phyloP scores from a whole-genome alignment of 192 early-diverging fungal genomes.

The Coemansia reversa region DNA sequence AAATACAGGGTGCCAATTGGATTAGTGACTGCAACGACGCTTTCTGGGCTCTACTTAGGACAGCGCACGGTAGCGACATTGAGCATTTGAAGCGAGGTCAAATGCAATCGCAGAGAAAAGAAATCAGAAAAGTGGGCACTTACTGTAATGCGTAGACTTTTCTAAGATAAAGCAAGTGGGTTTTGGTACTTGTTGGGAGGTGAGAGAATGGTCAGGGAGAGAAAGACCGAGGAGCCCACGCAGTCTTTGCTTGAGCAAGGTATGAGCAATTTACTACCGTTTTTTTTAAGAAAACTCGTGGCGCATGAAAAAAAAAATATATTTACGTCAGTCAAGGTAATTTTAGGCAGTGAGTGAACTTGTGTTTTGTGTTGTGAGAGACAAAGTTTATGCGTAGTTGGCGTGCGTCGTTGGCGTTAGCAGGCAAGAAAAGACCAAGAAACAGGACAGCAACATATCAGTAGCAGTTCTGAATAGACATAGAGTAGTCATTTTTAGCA shows the following conservation, averaged over 20 bases:
- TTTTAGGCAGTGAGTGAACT: no score
- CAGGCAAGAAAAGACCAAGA: no score
- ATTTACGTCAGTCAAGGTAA: no score
- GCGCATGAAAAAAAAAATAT: no score
- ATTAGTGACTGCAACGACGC: background rate
- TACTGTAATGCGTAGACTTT: constrained; percentile 5
- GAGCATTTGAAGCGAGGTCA: background rate
- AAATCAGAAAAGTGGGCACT: background rate
- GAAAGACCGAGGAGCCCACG: background rate
- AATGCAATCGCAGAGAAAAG: background rate
- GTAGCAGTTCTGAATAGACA: no score
- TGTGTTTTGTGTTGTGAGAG: no score
- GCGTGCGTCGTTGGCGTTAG: no score
- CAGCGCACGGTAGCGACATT: background rate
- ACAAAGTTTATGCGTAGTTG: no score
- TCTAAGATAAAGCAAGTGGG: background rate
- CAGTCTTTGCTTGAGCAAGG: no score
- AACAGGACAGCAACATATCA: no score
- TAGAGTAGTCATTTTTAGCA: no score
- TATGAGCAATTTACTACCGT: background rate
- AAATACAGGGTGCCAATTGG: constrained; percentile 1
- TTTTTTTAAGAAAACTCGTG: no score
- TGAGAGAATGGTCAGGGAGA: background rate
- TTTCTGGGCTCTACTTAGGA: background rate
- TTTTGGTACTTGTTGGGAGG: background rate